Percentiles rank a stretch among this genome's conserved stretches.
phyloP scores from a whole-genome alignment of 257 asterid species.

The Eustoma russellianum region DNA sequence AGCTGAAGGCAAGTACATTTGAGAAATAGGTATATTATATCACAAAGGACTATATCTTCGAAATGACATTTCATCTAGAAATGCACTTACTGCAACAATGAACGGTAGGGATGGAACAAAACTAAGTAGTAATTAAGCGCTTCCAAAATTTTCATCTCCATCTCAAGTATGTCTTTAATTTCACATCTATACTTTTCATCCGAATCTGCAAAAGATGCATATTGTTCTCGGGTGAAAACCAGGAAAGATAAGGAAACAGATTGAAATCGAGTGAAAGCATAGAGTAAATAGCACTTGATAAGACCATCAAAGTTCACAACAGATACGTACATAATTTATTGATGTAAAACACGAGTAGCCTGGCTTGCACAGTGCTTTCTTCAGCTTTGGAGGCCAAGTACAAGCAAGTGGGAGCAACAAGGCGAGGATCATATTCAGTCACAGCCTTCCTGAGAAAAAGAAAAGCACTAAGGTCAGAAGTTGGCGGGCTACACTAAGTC shows the following conservation, averaged over 20 bases:
- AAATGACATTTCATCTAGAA: neutral
- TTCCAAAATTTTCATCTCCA: slow-evolving; percentile 98
- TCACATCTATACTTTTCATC: slow-evolving; percentile 79
- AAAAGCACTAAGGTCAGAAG: neutral
- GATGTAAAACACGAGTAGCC: slow-evolving; percentile 70
- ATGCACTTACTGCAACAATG: slow-evolving; percentile 63
- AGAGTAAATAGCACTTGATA: neutral
- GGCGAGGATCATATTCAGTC: slow-evolving; percentile 87
- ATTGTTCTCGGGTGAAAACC: neutral
- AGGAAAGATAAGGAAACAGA: neutral
- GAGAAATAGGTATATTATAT: too few relatives aligned
- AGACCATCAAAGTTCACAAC: too few relatives aligned
- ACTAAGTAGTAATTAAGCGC: slow-evolving; percentile 86
- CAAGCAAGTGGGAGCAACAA: slow-evolving; percentile 91
- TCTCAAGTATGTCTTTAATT: slow-evolving; percentile 83
- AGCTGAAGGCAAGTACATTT: neutral
- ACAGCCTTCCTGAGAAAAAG: slow-evolving; percentile 60
- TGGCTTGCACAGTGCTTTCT: slow-evolving; percentile 94
- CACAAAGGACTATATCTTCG: neutral
- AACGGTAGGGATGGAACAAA: slow-evolving; percentile 84
- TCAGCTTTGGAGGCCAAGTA: slow-evolving; percentile 97
- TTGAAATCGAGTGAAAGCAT: neutral
- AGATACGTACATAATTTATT: slow-evolving; percentile 58
- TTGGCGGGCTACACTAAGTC: too few relatives aligned
- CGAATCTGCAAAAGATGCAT: slow-evolving; percentile 41